These are phyloP conservation scores for Podila epigama DNA, from an alignment of 192 early-diverging fungal genomes.

Conservation along the genomic window DNA sequence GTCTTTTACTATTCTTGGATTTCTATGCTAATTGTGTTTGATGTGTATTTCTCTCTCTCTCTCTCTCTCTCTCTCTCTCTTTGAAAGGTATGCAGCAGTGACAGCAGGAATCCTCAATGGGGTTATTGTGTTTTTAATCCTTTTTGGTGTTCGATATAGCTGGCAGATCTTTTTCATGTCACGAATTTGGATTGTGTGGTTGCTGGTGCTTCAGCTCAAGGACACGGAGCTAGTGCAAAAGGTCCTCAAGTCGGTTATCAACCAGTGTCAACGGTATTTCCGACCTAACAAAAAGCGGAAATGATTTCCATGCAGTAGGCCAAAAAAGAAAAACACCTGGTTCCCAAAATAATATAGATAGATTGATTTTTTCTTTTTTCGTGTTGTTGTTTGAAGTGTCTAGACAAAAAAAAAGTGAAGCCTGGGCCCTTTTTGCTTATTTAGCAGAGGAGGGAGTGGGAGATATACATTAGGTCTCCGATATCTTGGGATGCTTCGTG, in stretches of 20 bases:
- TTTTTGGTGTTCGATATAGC: constrained; percentile 68
- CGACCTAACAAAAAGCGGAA: constrained; percentile 33
- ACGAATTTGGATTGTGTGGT: constrained; percentile 56
- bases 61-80: constrained; percentile 47
- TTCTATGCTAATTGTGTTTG: no score
- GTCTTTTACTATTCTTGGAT: no score
- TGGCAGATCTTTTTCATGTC: constrained; percentile 68
- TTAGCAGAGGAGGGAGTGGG: no score
- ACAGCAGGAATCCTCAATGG: constrained; percentile 45
- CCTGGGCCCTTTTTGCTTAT: no score
- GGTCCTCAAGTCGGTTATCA: constrained; percentile 9
- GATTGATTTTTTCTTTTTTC: not conserved
- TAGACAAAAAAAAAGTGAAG: no score
- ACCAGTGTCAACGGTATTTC: not conserved
- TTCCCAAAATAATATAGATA: not conserved
- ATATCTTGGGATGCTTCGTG: no score
- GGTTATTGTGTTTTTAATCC: constrained; percentile 59
- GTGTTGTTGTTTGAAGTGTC: not conserved
- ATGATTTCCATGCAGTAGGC: not conserved
- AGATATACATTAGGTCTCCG: no score
- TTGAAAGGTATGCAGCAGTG: constrained; percentile 50
- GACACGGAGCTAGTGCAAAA: constrained; percentile 10
- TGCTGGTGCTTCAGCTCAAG: constrained; percentile 36
- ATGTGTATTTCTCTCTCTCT: constrained; percentile 52
- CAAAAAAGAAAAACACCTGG: not conserved